phyloP scores from a whole-genome alignment of 176 grass and related monocot species.

The Zoysia pacifica region DNA sequence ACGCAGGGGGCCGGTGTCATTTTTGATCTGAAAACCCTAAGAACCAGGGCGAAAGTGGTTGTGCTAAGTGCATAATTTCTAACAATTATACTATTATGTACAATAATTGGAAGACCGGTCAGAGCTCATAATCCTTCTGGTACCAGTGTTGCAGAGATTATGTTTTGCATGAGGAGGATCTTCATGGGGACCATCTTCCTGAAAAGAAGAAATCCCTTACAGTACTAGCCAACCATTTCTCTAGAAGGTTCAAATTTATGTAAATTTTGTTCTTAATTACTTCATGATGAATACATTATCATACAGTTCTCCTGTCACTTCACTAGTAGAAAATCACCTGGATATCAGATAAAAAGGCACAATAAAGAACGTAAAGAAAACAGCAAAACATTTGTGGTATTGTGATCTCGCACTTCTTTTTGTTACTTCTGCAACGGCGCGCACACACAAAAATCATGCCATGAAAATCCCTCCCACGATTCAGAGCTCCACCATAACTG shows the following conservation, averaged over 20 bases:
- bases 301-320: background rate
- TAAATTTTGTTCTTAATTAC: background rate
- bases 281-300: background rate
- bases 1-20: background rate
- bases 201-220: constrained; percentile 6
- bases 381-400: background rate
- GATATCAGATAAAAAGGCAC: background rate
- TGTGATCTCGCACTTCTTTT: constrained; percentile 33
- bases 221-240: background rate
- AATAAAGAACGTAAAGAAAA: background rate
- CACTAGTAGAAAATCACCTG: background rate
- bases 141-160: constrained; percentile 10
- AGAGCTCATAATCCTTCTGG: constrained; percentile 8
- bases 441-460: constrained; percentile 33
- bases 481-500: constrained; percentile 33
- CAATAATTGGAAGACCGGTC: constrained; percentile 17
- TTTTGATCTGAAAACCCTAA: background rate
- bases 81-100: background rate
- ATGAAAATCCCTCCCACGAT: constrained; percentile 38
- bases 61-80: too few relatives aligned
- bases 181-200: constrained; percentile 37
- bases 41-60: background rate
- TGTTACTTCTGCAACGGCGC: constrained; percentile 42
- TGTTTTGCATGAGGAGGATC: constrained; percentile 28
- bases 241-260: background rate